Base-by-base conservation (phyloP, 768 basidiomycete species). In the Astraeus odoratus region DNA sequence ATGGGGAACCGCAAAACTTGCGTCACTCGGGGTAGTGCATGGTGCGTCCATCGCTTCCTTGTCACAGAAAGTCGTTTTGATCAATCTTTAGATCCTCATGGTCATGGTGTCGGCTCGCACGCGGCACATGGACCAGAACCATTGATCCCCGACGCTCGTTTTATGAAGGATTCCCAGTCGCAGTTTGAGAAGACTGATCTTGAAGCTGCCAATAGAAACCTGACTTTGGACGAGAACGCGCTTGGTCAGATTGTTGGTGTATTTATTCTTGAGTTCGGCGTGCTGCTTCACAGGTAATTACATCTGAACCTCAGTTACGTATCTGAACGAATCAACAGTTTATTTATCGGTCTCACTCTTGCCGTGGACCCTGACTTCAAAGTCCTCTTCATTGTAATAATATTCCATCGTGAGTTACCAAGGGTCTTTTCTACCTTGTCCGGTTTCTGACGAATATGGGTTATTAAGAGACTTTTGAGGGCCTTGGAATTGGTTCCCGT, bases 241-340 rank as follows among this genome's bases (percentile, higher is more conserved):
- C 45, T 68, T 8, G 81, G 88, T 2, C 91, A 94, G 60, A 64
- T 93, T 29, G 72, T 96, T 38, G 93, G 92, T 12, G 75, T 99
- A 38, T 89, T 78, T 26, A 93, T 97, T 47, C 71, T 99, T 38
- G 95, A 99, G 60, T 95, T 96, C 55, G 95, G 95, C 54, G 90
- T 97, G 24, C 62, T 91, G 5, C 64, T 97, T 25, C 93, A 94
- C 58, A 87, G 83, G 81, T 77, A 43, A 23, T 36, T 3, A 20
- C 6, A 8, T 29, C 8, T 0, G 16, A 8, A 26, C 27, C 25
- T 4, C 13, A 30, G 30, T 10, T 31, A 26, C 13, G 39, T 18
- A 26, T 5, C 34, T 47, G 2, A 47, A 23, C 8, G 19, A 7
- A 6, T 8, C 30, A 16, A 1, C 50, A 91, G 88, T 62, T 57